Evolutionary conservation across 2,329 filamentous ascomycete genomes (phyloP), one percentile per base, ranked within the genome.

Genomic region (Fusarium graminum): DNA sequence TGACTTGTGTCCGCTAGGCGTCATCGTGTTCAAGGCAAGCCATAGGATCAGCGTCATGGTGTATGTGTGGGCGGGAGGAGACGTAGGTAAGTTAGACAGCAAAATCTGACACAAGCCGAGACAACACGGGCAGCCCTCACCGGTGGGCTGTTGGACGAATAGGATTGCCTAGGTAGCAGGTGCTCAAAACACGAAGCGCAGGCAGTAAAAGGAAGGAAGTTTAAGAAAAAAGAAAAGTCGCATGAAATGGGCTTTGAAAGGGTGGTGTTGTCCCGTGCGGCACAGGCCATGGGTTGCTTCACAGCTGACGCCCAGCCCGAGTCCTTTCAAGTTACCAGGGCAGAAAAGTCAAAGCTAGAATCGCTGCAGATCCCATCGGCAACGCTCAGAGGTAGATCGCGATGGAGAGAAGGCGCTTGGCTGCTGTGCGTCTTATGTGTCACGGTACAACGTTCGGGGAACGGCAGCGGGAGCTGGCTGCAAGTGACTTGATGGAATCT

Each of bases 401-500:
- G 63, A 57, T 58, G 47, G 29, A 29, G 22, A 30, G 56, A 46
- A 53, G 43, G 39, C 34, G 38, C 58, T 64, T 54, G 43, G 28
- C 39, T 55, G 59, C 34, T 55, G 57, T 56, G 32, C 39, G 41
- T 25, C 47, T 59, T 36, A 17, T 47, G 47, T 51, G 56, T 54
- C 50, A 60, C 44, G 28, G 47, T 66, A 49, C 52, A 66, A 67
- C 65, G 59, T 63, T 67, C 57, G 50, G 54, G 54, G 42, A 66
- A 60, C 58, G 65, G 65, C 46, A 59, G 54, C 57, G 59, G 57
- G 41, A 62, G 49, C 51, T 46, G 47, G 30, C 51, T 67, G 32
- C 39, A 54, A 55, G 30, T 50, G 47, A 22, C 25, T 45, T 45
- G 36, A 63, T 53, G 40, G 45, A 63, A 42, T 25, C 51, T 65